A percentile compares a stretch with the other conserved stretches of the same genome.
These are phyloP conservation scores for Vigna nakashimae DNA, from an alignment of 306 rosid species.

Conservation along the genomic window DNA sequence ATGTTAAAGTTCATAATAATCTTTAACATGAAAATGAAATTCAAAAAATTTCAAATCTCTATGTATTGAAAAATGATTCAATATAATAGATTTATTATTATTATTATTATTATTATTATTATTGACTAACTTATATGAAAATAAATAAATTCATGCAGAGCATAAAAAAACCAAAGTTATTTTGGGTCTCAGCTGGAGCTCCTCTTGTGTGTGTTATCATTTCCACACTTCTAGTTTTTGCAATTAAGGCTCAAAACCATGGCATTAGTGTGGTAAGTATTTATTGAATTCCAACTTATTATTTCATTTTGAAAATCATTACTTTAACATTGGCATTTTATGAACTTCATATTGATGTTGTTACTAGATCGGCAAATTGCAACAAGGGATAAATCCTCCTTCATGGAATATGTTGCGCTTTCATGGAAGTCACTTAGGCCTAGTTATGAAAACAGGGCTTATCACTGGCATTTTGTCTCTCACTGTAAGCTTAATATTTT, in stretches of 20 bases:
- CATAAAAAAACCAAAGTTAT: conserved; percentile 73
- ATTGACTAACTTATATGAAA: conserved; percentile 17
- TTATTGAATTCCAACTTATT: not conserved
- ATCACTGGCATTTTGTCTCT: conserved; percentile 94
- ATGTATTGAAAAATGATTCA: too few relatives aligned
- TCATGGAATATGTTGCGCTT: conserved; percentile 80
- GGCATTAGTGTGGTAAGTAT: conserved; percentile 81
- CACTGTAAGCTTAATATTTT: conserved; percentile 62
- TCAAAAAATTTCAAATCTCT: too few relatives aligned
- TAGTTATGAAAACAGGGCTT: conserved; percentile 78
- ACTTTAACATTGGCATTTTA: not conserved
- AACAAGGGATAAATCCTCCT: conserved; percentile 87
- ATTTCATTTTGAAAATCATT: conserved; percentile 15
- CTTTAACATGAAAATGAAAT: too few relatives aligned
- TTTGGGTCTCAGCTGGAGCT: conserved; percentile 98
- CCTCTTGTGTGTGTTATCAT: conserved; percentile 80
- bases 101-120: too few relatives aligned
- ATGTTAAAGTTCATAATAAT: too few relatives aligned
- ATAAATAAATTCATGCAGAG: conserved; percentile 57
- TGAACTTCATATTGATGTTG: conserved; percentile 24
- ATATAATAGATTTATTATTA: too few relatives aligned
- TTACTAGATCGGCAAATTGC: conserved; percentile 84
- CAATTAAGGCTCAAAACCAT: conserved; percentile 69
- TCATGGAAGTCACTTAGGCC: conserved; percentile 62
- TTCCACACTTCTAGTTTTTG: conserved; percentile 80